Evolutionary conservation across 2,329 filamentous ascomycete genomes (phyloP), one percentile per base, ranked within the genome.

Genomic region (Fusarium sp.): DNA sequence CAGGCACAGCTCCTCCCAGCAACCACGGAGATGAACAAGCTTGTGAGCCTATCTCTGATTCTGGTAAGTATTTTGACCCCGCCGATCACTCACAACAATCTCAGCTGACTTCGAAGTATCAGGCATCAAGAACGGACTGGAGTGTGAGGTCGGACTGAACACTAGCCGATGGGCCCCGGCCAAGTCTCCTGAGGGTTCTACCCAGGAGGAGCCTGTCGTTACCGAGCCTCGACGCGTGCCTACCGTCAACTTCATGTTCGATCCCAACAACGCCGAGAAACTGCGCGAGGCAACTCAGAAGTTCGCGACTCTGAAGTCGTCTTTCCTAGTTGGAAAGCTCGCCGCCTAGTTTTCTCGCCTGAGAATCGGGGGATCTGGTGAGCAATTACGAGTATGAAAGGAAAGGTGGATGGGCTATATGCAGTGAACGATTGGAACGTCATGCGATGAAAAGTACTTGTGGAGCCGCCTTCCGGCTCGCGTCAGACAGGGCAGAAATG

Each of bases 81-180:
- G 7, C 19, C 7, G 1, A 5, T 3, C 1, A 11, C 10, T 14
- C 1, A 9, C 4, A 7, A 21, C 26, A 19, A 22, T 10, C 0
- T 5, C 11, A 14, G 6, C 62, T 70, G 24, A 70, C n/a, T 11
- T 38, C 51, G 5, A 4, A 7, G 19, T 7, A 6, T 3, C 6
- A 70, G 67, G 6, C n/a, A 31, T 28, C 26, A 52, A 56, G 22
- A 42, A 51, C 19, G 34, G 53, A 2, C 39, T 65, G 2, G 44
- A 57, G 9, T 10, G 40, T 3, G 54, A 44, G 1, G 57, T 65
- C 2, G 69, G 65, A 1, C 13, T 71, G 17, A 26, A 55, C 5
- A 46, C 65, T 11, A 71, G 69, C 21, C 52, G 62, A 15, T 69
- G 65, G 69, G 69, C 62, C 10, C 14, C 39, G 1, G 11, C 42